phyloP scores from a whole-genome alignment of 371 early-diverging fungal species.

The Blakeslea trispora region DNA sequence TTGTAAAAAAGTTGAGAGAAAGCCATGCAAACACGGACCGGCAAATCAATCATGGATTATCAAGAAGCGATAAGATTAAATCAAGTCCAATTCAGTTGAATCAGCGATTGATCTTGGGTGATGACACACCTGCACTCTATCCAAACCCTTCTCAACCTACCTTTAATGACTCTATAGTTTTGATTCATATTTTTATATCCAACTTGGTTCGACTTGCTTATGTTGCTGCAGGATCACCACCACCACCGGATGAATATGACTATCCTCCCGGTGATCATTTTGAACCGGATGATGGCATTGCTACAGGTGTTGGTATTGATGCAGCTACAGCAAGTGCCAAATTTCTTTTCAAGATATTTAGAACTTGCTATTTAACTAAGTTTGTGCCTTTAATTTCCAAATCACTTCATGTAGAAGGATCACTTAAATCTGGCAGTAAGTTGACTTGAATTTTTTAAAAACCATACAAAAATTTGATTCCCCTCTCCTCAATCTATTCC shows the following conservation, averaged over 20 bases:
- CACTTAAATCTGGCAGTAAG: constrained; percentile 44
- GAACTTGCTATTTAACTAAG: constrained; percentile 65
- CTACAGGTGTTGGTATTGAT: constrained; percentile 69
- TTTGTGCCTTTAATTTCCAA: constrained; percentile 70
- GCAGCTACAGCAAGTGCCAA: constrained; percentile 67
- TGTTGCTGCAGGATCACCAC: constrained; percentile 69
- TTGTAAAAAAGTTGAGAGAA: constrained; percentile 48
- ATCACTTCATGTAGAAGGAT: constrained; percentile 38
- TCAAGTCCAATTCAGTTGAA: constrained; percentile 29
- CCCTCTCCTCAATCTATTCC: no score
- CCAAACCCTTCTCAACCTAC: constrained; percentile 61
- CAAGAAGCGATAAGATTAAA: constrained; percentile 39
- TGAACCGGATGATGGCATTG: constrained; percentile 65
- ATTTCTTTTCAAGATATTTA: constrained; percentile 71
- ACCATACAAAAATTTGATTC: no score
- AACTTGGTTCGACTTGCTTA: constrained; percentile 66
- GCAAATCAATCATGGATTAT: constrained; percentile 34
- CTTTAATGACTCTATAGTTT: constrained; percentile 56
- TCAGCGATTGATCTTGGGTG: constrained; percentile 39
- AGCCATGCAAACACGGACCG: constrained; percentile 29
- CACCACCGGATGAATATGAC: constrained; percentile 59
- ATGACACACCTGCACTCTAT: constrained; percentile 54
- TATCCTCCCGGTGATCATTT: constrained; percentile 53
- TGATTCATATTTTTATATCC: constrained; percentile 58
- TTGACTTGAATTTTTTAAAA: no score